Evolutionary conservation across 257 asterid species (phyloP), one percentile per base, ranked within the genome.

Genomic region (Plantago major): DNA sequence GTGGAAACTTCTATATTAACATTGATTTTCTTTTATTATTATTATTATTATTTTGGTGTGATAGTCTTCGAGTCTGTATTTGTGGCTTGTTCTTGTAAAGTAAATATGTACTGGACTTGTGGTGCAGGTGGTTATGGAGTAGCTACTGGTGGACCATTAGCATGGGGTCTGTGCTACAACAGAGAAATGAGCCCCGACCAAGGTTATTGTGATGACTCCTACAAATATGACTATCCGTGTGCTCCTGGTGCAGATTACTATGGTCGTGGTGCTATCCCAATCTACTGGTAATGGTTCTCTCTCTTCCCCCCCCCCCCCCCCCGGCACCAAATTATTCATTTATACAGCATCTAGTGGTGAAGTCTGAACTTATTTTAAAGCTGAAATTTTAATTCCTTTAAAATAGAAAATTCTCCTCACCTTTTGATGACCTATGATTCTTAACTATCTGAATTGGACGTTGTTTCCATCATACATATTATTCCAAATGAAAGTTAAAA

Each of bases 161-260:
- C 97, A 19, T 89, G 96, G 97, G 99, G 99, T 42, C 82, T 86
- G 9, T 89, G 97, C 74, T 92, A 86, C 74, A 88, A 82, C 73
- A 79, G 71, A 67, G 89, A 82, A 76, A 67, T 79, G 89, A 82
- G 89, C 60, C 89, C 89, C 11, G 63, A 68, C 74, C 69, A 76
- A 71, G 72, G 58, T 38, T 79, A 82, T 7, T 79, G 89, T 42
- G 77, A 82, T 51, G 77, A 75, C 28, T 65, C 46, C 68, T 70
- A 55, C 79, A 75, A 77, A 42, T 77, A 46, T 26, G 83, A 80
- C 38, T 79, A 81, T 52, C 93, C 94, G 0, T 88, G 98, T 58
- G 57, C 88, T 52, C 92, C 94, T 12, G 95, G 95, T 57, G 98
- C 76, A 0, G 66, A 74, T 17, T 91, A 91, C 79, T 82, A 81